phyloP scores from a whole-genome alignment of 2,329 filamentous ascomycete genomes.

The Metarhizium sp. region DNA sequence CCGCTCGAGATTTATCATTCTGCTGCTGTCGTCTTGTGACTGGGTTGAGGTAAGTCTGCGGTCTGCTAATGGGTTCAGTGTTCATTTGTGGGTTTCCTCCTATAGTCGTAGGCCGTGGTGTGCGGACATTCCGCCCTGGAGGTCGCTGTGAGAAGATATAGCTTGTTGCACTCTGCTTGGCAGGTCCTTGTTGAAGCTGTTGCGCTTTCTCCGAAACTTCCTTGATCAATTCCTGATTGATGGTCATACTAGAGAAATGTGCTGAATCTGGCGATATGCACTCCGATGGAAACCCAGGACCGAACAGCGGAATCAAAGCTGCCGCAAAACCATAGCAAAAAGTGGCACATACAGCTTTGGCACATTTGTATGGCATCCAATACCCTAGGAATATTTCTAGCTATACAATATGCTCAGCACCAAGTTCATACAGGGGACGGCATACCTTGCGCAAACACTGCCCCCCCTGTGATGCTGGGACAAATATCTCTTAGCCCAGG shows the following conservation, averaged over 20 bases:
- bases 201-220: conserved; percentile 41
- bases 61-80: background rate
- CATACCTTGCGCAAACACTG: conserved; percentile 79
- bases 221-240: conserved; percentile 46
- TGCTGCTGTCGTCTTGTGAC: background rate
- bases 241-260: conserved; percentile 59
- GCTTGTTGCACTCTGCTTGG: background rate
- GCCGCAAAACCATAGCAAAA: conserved; percentile 82
- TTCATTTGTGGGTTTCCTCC: background rate
- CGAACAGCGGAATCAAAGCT: conserved; percentile 85
- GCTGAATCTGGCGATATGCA: conserved; percentile 58
- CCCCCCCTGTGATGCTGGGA: conserved; percentile 89
- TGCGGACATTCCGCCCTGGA: background rate
- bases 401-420: background rate
- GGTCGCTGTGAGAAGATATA: background rate
- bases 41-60: background rate
- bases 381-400: conserved; percentile 55
- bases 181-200: no score
- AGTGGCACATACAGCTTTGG: conserved; percentile 76
- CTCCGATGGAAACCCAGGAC: conserved; percentile 63
- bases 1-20: conserved; percentile 4
- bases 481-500: conserved; percentile 80
- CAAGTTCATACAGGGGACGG: background rate
- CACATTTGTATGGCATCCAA: conserved; percentile 89
- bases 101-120: background rate